Evolutionary conservation across 2,329 filamentous ascomycete species (phyloP).

Genomic region (Aschersonia sp.): DNA sequence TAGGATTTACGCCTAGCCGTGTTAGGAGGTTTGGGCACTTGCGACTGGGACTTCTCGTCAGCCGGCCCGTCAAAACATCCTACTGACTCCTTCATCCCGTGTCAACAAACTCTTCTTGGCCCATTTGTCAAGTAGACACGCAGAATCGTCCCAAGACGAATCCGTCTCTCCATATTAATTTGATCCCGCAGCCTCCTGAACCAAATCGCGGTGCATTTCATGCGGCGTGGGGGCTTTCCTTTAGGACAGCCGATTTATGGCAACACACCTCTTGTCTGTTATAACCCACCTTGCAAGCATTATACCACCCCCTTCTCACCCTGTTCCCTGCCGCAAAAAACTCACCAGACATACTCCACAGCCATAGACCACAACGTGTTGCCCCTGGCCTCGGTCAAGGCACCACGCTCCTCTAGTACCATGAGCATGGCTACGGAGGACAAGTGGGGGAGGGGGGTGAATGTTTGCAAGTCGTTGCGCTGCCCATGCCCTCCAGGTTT

Average conservation of each 20-base stretch:
- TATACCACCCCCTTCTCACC: slow-evolving; percentile 11
- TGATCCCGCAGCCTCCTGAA: background rate
- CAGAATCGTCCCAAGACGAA: background rate
- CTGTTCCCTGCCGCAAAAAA: slow-evolving; percentile 2
- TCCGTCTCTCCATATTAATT: background rate
- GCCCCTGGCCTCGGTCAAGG: slow-evolving; percentile 1
- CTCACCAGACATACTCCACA: slow-evolving; percentile 4
- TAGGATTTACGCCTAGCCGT: background rate
- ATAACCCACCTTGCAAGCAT: slow-evolving; percentile 15
- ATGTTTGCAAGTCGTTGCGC: background rate
- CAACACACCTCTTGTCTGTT: slow-evolving; percentile 7
- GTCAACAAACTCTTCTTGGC: background rate
- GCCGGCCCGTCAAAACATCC: slow-evolving; percentile 1
- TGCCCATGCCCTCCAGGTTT: background rate
- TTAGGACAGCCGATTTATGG: background rate
- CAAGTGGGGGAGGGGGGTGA: background rate
- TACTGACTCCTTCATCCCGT: slow-evolving; percentile 2
- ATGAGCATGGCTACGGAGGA: background rate
- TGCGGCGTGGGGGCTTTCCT: background rate
- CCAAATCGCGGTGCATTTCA: background rate
- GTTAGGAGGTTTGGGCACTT: background rate
- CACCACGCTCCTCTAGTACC: slow-evolving; percentile 1
- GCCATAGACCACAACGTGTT: slow-evolving; percentile 9
- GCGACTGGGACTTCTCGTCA: background rate
- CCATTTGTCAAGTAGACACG: background rate